Evolutionary conservation across 352 stramenopile genomes (phyloP), one percentile per base, ranked within the genome.

Genomic region (Phytophthora cryptogea): DNA sequence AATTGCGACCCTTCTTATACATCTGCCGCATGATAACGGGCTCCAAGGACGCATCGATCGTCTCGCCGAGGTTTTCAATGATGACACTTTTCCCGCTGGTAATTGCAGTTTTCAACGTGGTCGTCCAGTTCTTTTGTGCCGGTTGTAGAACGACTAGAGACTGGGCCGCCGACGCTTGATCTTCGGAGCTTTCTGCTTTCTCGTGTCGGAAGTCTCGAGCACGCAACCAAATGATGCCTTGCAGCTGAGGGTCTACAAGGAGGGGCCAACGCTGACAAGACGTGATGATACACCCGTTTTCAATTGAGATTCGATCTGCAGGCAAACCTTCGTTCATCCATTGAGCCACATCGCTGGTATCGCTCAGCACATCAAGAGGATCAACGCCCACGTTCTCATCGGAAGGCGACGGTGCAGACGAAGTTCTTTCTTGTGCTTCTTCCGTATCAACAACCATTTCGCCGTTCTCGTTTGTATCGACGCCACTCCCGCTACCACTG

Each of bases 251-350:
- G 40, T 97, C 90, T 2, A 97, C 92, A 11, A 97, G 73, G 14
- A 97, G 72, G 4, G 90, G 90, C 90, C 90, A 97, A 4, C 90
- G 67, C 39, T 87, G 79, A 42, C 82, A 96, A 20, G 85, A 94
- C 31, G 84, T 88, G 41, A 97, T 93, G 49, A 97, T 97, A 45
- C 85, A 94, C 14, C 90, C 92, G 48, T 98, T 98, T 55, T 98
- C 92, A 11, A 96, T 83, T 8, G 88, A 97, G 11, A 98, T 97
- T 5, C 89, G 78, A 60, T 98, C 91, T 0, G 90, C 78, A 2
- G 91, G 91, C 0, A 98, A 63, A 0, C 87, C 88, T 76, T 97
- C 90, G 52, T 97, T 97, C 84, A 96, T 90, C 92, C 91, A 97
- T 43, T 96, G 80, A 0, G 91, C 92, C 1, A 96, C 76, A 5